Evolutionary conservation across 164 flowering plant species (phyloP), one percentile per base, ranked within the genome.

Genomic region (Liriodendron chinense): DNA sequence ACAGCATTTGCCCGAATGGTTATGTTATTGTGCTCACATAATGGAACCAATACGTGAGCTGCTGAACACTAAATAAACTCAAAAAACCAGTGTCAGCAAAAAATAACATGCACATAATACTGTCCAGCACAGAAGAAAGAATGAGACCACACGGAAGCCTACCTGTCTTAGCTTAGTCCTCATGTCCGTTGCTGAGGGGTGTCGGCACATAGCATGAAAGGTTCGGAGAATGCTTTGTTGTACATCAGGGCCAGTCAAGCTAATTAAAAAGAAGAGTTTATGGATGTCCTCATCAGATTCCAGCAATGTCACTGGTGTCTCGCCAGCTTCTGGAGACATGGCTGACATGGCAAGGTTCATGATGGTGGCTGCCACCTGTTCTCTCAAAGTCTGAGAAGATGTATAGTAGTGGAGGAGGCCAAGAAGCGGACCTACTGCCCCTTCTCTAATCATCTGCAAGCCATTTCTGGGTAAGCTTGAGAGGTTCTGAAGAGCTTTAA

Each of bases 131-230:
- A 53, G 3, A 47, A 21, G 26, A 13, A 50, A 23, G 61, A 53
- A 9, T 14, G 14, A 1, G 10, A 49, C 61, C n/a, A 64, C 16
- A 43, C 63, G 9, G 73, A 75, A 47, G 48, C 63, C 56, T 78
- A 91, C 96, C 96, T 91, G 85, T 71, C 69, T 79, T 47, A 91
- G 80, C 74, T 81, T 89, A 61, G 80, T 69, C 86, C 84, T 90
- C 76, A 90, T 80, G 57, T 78, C 75, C 25, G 77, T 21, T 65
- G 88, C 87, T 62, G 79, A 80, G 7, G 88, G 85, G 47, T 83
- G 82, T 56, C 74, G 87, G 77, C 96, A 90, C 83, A 90, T 72
- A 47, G 89, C 87, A 70, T 82, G 72, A 71, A 91, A 89, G 53
- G 87, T 79, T 25, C 53, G 82, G 34, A 91, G 87, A 67, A 91